Conservation (phyloP, 1,139 yeast species). For the Sporopachydermia cereana region DNA sequence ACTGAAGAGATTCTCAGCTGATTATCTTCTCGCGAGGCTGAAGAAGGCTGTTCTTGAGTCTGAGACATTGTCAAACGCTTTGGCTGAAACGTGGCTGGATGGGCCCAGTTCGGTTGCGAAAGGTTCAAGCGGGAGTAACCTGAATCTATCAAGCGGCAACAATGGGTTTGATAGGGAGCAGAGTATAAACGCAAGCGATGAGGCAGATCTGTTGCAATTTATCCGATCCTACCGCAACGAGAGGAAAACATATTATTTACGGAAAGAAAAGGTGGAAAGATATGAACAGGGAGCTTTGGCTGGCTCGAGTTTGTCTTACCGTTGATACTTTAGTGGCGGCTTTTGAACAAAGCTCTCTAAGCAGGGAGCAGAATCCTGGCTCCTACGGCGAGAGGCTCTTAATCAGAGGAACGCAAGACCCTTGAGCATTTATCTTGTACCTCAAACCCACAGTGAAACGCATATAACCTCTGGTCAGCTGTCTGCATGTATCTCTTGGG, state of each 20-base stretch:
- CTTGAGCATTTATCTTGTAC: too few species aligned
- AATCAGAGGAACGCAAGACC: too few species aligned
- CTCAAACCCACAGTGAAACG: too few species aligned
- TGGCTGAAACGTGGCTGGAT: constrained; percentile 24
- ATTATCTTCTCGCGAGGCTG: constrained; percentile 22
- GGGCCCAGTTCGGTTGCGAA: constrained; percentile 8
- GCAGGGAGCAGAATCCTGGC: too few species aligned
- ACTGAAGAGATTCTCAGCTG: constrained; percentile 25
- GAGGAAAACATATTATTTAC: constrained; percentile 40
- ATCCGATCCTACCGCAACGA: constrained; percentile 33
- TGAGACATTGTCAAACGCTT: constrained; percentile 23
- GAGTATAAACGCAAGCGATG: constrained; percentile 15
- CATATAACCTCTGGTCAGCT: too few species aligned
- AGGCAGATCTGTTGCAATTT: constrained; percentile 23
- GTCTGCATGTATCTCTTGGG: too few species aligned
- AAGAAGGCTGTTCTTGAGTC: constrained; percentile 21
- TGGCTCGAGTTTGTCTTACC: too few species aligned
- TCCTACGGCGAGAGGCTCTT: too few species aligned
- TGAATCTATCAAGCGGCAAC: constrained; percentile 13
- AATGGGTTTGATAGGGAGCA: constrained; percentile 10
- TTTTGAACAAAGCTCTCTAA: too few species aligned
- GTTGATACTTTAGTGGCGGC: too few species aligned
- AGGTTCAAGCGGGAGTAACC: constrained; percentile 13
- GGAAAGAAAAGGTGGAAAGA: constrained; percentile 47
- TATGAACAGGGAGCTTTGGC: constrained; percentile 39